These are phyloP conservation scores for Cicer chorassanicum DNA, from an alignment of 306 rosid species.

Conservation along the genomic window DNA sequence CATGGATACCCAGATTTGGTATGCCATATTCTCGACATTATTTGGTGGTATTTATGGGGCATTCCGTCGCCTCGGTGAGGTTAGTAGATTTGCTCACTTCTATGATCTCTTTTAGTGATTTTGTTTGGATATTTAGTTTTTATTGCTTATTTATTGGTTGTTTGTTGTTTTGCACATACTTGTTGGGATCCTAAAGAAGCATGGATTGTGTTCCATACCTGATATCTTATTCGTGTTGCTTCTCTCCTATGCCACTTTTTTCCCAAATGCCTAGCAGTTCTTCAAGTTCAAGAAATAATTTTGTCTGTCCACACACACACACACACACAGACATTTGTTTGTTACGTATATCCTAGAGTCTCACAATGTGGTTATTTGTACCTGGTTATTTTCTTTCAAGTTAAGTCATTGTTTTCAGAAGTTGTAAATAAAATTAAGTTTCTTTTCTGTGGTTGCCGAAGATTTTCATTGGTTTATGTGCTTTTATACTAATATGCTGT, in stretches of 20 bases:
- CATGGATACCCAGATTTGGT: conserved; percentile 99
- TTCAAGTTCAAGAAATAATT: neutral
- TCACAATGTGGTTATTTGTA: neutral
- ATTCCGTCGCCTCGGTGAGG: conserved; percentile 98
- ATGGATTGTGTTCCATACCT: neutral
- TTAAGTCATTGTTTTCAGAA: neutral
- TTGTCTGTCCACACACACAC: conserved; percentile 7
- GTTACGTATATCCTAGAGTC: neutral
- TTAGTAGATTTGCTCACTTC: conserved; percentile 43
- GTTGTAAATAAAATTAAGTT: neutral
- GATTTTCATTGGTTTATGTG: neutral
- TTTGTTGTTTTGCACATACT: neutral
- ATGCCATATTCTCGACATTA: conserved; percentile 94
- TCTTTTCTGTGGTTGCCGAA: neutral
- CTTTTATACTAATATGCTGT: neutral
- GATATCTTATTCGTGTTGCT: neutral
- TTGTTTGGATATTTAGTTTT: conserved; percentile 24
- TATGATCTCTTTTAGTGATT: conserved; percentile 11
- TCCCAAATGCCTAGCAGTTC: neutral
- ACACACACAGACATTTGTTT: neutral
- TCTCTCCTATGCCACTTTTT: conserved; percentile 3
- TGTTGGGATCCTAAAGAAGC: conserved; percentile 11
- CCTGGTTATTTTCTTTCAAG: conserved; percentile 1
- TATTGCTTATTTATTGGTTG: neutral
- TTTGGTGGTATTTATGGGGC: conserved; percentile 99